These are phyloP conservation scores for Apiospora saccharicola DNA, from an alignment of 2,329 filamentous ascomycete species.

Conservation along the genomic window DNA sequence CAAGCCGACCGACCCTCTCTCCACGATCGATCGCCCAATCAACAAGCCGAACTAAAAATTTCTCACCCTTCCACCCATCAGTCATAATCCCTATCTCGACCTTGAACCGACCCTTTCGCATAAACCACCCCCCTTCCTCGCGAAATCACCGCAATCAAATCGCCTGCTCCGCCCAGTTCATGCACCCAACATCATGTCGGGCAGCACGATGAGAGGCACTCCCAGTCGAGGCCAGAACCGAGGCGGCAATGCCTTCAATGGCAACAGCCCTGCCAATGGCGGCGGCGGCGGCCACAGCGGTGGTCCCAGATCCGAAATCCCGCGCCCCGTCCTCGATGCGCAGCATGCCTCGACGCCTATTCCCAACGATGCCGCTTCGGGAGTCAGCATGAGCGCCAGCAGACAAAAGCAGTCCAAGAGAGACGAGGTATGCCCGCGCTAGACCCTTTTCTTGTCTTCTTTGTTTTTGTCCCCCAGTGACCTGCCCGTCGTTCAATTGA, in stretches of 20 bases:
- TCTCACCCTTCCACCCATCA: neutral
- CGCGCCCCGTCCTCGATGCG: conserved; percentile 73
- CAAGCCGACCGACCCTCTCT: neutral
- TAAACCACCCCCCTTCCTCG: neutral
- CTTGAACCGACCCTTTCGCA: neutral
- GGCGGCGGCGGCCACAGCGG: too few species aligned
- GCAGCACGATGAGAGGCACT: conserved; percentile 74
- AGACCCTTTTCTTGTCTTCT: neutral
- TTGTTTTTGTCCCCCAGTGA: conserved; percentile 27
- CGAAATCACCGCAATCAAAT: conserved; percentile 32
- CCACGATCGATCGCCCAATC: conserved; percentile 6
- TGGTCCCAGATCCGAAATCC: conserved; percentile 64
- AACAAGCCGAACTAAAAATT: conserved; percentile 18
- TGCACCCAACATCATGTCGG: conserved; percentile 53
- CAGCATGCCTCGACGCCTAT: conserved; percentile 44
- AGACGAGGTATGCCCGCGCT: conserved; percentile 82
- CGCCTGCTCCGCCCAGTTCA: conserved; percentile 36
- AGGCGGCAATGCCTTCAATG: conserved; percentile 58
- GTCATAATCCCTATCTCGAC: too few species aligned
- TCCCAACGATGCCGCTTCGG: conserved; percentile 63
- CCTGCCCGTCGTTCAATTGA: conserved; percentile 26
- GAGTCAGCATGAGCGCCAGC: conserved; percentile 93
- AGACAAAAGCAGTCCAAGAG: conserved; percentile 96
- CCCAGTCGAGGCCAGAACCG: conserved; percentile 68
- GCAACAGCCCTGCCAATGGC: conserved; percentile 60